phyloP scores from a whole-genome alignment of 2,329 filamentous ascomycete genomes.

The Alternaria dauci region DNA sequence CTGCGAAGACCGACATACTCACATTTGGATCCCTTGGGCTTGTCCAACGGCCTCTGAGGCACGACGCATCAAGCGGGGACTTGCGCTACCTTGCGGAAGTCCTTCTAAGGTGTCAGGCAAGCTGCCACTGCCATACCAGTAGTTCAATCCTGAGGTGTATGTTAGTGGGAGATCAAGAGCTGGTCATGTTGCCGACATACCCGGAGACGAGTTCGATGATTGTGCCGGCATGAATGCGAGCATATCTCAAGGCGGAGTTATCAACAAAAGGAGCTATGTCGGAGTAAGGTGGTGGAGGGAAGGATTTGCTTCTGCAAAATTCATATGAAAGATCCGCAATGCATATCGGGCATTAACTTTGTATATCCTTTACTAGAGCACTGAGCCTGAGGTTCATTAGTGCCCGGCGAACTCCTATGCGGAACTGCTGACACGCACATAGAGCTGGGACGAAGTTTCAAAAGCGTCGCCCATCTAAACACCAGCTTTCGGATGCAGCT shows the following conservation, averaged over 20 bases:
- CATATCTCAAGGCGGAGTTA: slow-evolving; percentile 40
- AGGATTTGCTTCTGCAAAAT: slow-evolving; percentile 32
- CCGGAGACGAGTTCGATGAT: slow-evolving; percentile 44
- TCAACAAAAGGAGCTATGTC: slow-evolving; percentile 34
- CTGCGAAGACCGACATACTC: slow-evolving; percentile 21
- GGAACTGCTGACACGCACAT: slow-evolving; percentile 42
- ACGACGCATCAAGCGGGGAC: slow-evolving; percentile 43
- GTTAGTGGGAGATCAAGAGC: slow-evolving; percentile 22
- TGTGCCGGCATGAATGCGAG: slow-evolving; percentile 50
- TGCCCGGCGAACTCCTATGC: slow-evolving; percentile 37
- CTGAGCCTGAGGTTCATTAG: slow-evolving; percentile 37
- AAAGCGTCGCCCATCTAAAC: slow-evolving; percentile 42
- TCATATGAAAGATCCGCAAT: slow-evolving; percentile 39
- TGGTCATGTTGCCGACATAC: slow-evolving; percentile 29
- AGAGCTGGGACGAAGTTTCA: slow-evolving; percentile 45
- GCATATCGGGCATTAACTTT: slow-evolving; percentile 43
- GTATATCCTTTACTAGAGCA: slow-evolving; percentile 39
- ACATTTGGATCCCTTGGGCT: slow-evolving; percentile 41
- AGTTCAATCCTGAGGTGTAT: slow-evolving; percentile 35
- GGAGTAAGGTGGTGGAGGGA: slow-evolving; percentile 27
- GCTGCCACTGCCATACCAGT: slow-evolving; percentile 46
- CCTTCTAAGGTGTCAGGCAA: slow-evolving; percentile 42
- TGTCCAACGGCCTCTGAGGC: slow-evolving; percentile 45
- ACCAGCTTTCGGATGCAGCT: slow-evolving; percentile 43
- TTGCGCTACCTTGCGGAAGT: slow-evolving; percentile 32